Evolutionary conservation across 2,329 filamentous ascomycete species (phyloP).

Genomic region (Arthrobotrys musiformis): DNA sequence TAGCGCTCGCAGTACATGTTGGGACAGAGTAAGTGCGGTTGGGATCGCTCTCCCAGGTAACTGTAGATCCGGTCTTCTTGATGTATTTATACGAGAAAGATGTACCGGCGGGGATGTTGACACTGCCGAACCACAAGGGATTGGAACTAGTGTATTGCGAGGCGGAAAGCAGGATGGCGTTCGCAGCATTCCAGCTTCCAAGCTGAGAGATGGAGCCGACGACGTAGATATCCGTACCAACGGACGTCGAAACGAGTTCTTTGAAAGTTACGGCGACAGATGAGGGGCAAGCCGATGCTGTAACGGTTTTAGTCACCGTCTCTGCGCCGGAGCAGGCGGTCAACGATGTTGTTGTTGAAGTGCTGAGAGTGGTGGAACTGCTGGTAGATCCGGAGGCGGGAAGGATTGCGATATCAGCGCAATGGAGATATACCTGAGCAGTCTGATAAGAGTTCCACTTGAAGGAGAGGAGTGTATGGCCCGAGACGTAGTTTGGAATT

Average conservation of each 20-base stretch:
- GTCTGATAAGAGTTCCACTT: conserved; percentile 70
- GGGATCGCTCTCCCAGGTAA: conserved; percentile 74
- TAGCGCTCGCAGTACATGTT: conserved; percentile 61
- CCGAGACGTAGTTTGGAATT: conserved; percentile 66
- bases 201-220: conserved; percentile 71
- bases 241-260: conserved; percentile 69
- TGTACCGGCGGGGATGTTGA: conserved; percentile 69
- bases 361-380: not conserved
- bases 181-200: conserved; percentile 71
- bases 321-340: not conserved
- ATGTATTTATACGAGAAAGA: conserved; percentile 76
- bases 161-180: conserved; percentile 70
- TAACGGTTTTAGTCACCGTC: conserved; percentile 16
- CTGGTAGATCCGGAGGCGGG: not conserved
- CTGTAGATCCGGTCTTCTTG: conserved; percentile 67
- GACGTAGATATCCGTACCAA: conserved; percentile 74
- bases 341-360: not conserved
- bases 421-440: conserved; percentile 68
- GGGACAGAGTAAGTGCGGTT: conserved; percentile 64
- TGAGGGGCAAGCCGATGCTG: conserved; percentile 55
- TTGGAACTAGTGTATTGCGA: conserved; percentile 70
- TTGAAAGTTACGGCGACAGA: conserved; percentile 73
- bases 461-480: conserved; percentile 68
- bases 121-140: conserved; percentile 71
- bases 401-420: conserved; percentile 67